Conservation (phyloP, 768 basidiomycete species). For the Trametopsis cervina region DNA sequence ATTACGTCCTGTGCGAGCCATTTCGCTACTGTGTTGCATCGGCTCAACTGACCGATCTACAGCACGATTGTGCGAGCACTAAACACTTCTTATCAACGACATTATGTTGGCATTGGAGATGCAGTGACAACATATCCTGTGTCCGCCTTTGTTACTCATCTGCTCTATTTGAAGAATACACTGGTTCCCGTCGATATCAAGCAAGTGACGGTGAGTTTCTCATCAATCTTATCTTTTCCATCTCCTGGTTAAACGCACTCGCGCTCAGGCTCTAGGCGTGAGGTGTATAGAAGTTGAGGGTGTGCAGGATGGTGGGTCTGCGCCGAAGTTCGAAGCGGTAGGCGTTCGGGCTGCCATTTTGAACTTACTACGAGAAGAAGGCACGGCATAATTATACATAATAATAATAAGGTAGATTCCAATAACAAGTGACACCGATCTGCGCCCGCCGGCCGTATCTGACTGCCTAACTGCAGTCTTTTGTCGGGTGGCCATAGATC, state of each 20-base stretch:
- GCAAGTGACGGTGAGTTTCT: conserved; percentile 49
- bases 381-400: too few relatives aligned
- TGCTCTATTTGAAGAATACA: conserved; percentile 68
- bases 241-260: background rate
- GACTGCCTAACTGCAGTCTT: too few relatives aligned
- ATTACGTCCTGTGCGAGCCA: conserved; percentile 65
- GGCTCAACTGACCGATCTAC: conserved; percentile 8
- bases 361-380: background rate
- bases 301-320: conserved; percentile 20
- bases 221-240: background rate
- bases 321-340: conserved; percentile 37
- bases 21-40: conserved; percentile 4
- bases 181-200: conserved; percentile 54
- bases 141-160: conserved; percentile 79
- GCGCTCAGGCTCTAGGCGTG: conserved; percentile 48
- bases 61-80: conserved; percentile 69
- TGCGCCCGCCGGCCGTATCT: too few relatives aligned
- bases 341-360: conserved; percentile 37
- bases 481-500: too few relatives aligned
- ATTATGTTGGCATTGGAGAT: conserved; percentile 51
- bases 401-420: too few relatives aligned
- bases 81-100: conserved; percentile 49
- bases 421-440: too few relatives aligned
- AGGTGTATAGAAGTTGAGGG: conserved; percentile 45
- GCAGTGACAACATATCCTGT: conserved; percentile 59